These are phyloP conservation scores for Saturnispora mendoncae DNA, from an alignment of 805 yeast genomes.

Conservation along the genomic window DNA sequence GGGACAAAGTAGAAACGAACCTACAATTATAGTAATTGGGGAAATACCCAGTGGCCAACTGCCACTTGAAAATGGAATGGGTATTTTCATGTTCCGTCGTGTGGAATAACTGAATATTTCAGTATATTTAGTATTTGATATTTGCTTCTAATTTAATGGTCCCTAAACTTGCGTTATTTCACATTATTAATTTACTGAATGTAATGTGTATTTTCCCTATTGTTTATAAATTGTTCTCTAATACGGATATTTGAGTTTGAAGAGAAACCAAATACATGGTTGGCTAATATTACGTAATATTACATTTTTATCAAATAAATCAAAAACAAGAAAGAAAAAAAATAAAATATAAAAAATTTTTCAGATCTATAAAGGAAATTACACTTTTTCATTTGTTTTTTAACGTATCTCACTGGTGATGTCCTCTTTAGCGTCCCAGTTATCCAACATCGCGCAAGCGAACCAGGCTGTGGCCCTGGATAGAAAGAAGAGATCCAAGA, in stretches of 20 bases:
- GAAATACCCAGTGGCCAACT: conserved; percentile 13
- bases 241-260: too few species aligned
- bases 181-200: too few species aligned
- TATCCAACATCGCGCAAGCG: conserved; percentile 56
- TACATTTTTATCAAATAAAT: too few species aligned
- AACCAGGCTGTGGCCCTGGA: conserved; percentile 72
- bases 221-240: too few species aligned
- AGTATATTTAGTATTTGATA: too few species aligned
- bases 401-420: conserved; percentile 7
- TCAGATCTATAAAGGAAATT: neutral
- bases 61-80: conserved; percentile 17
- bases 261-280: too few species aligned
- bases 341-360: neutral
- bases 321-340: neutral
- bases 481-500: conserved; percentile 74
- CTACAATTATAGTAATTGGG: conserved; percentile 17
- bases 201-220: too few species aligned
- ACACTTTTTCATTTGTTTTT: neutral
- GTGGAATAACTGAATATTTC: conserved; percentile 2
- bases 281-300: too few species aligned
- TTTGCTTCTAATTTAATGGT: too few species aligned
- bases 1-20: conserved; percentile 19
- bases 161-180: too few species aligned
- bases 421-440: conserved; percentile 68
- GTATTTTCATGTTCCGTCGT: conserved; percentile 16